These are phyloP conservation scores for Vigna radiata DNA, from an alignment of 306 rosid genomes.

Conservation along the genomic window DNA sequence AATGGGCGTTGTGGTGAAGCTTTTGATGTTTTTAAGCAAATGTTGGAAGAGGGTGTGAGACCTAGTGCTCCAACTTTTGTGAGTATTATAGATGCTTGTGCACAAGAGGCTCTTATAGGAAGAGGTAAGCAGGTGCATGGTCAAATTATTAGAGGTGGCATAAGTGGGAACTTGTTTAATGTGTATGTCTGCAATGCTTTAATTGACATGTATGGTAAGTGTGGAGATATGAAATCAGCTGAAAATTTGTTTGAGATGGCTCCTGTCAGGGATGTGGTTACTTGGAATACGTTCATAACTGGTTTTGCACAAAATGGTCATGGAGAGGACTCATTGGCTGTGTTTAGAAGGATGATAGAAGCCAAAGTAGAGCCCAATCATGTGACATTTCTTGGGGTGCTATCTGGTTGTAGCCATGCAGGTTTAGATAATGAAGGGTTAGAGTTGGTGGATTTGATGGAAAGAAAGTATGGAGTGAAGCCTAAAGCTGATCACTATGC, in stretches of 20 bases:
- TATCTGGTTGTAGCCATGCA: constrained; percentile 69
- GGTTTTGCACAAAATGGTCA: constrained; percentile 67
- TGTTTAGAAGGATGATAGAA: constrained; percentile 62
- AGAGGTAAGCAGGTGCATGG: constrained; percentile 69
- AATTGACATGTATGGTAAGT: constrained; percentile 66
- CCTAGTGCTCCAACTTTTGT: constrained; percentile 60
- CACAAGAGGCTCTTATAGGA: constrained; percentile 52
- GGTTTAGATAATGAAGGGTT: constrained; percentile 64
- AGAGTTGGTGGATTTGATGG: constrained; percentile 56
- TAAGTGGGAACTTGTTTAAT: constrained; percentile 47
- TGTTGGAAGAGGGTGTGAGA: constrained; percentile 51
- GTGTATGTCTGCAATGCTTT: constrained; percentile 59
- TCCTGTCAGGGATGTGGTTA: constrained; percentile 52
- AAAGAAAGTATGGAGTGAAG: constrained; percentile 49
- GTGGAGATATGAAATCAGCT: constrained; percentile 67
- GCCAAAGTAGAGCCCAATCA: constrained; percentile 60
- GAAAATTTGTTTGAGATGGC: constrained; percentile 53
- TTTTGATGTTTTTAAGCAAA: constrained; percentile 52
- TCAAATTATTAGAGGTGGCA: constrained; percentile 49
- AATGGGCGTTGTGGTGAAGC: constrained; percentile 52
- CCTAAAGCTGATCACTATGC: constrained; percentile 65
- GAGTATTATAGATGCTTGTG: constrained; percentile 63
- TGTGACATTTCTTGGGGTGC: constrained; percentile 65
- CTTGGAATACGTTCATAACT: constrained; percentile 65
- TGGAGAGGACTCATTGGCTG: constrained; percentile 55